Percentiles rank a stretch among this genome's conserved stretches.
phyloP scores from a whole-genome alignment of 305 asterid species.

The Andrographis paniculata region DNA sequence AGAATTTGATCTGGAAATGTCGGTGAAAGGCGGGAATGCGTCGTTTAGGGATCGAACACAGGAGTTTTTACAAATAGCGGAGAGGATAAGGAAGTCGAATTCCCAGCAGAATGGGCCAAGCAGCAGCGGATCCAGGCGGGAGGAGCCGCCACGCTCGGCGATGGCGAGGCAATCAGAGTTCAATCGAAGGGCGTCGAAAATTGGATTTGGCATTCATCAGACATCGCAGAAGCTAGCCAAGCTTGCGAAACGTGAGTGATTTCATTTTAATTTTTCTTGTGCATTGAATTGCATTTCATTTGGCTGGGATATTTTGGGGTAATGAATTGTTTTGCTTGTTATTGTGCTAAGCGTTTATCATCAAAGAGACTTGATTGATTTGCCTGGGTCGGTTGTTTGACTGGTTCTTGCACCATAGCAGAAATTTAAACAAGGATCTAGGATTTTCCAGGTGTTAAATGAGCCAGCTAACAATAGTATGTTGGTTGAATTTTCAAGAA shows the following conservation, averaged over 20 bases:
- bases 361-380: not conserved
- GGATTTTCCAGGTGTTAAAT: conserved; percentile 3
- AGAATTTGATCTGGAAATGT: conserved; percentile 24
- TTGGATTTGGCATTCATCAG: conserved; percentile 78
- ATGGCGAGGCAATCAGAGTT: conserved; percentile 79
- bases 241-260: conserved; percentile 73
- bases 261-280: not conserved
- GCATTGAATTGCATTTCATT: not conserved
- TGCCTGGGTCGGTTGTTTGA: not conserved
- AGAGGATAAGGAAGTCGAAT: conserved; percentile 48
- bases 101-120: conserved; percentile 53
- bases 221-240: conserved; percentile 90
- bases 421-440: not conserved
- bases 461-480: not conserved
- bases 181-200: conserved; percentile 67
- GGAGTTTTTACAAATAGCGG: conserved; percentile 69
- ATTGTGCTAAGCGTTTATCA: too few relatives aligned
- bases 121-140: conserved; percentile 53
- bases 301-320: not conserved
- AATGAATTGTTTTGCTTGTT: not conserved
- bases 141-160: conserved; percentile 44
- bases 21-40: conserved; percentile 39
- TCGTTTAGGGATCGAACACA: conserved; percentile 89
- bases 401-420: not conserved
- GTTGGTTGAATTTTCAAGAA: not conserved